Evolutionary conservation across 2,329 filamentous ascomycete species (phyloP), one percentile per base, ranked within the genome.

Genomic region (Fusarium sterilihyphosum): DNA sequence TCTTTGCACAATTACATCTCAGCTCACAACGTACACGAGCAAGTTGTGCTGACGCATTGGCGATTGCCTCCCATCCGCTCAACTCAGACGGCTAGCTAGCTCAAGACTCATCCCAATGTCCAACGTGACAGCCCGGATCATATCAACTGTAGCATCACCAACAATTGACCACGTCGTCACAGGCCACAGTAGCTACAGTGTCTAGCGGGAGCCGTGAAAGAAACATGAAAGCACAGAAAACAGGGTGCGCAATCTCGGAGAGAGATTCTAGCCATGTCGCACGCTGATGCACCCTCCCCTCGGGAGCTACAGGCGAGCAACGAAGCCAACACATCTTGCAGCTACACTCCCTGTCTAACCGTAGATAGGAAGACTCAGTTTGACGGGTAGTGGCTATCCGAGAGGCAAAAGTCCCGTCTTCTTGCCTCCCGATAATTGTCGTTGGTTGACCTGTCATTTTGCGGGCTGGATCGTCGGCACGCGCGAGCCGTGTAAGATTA

Each of bases 41-140:
- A 9, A 17, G 14, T 44, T 8, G 2, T 8, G 16, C 6, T 24
- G n/a, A 18, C 6, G n/a, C n/a, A 44, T 18, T 44, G n/a, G 1
- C 10, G 5, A 44, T 12, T 18, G 10, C 10, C 16, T 24, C n/a
- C 16, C 16, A 10, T 2, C 43, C 16, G 1, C 17, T 12, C n/a
- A 6, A 13, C 43, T 13, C 7, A 16, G 33, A 35, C 33, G 33
- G 2, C 33, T 14, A 33, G 31, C 38, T 8, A 33, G 31, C 38
- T 8, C 20, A 41, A 41, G 13, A 41, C n/a, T 44, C n/a, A 24
- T 8, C 43, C n/a, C 12, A 9, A 13, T 18, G 4, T 9, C n/a
- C 11, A 44, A 10, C 2, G 41, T 0, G 0, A 0, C 2, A 0
- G 10, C 43, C 17, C 11, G 0, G 10, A 9, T 44, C n/a, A 24